These are phyloP conservation scores for Scolecobasidium constrictum DNA, from an alignment of 2,329 filamentous ascomycete species.

Conservation along the genomic window DNA sequence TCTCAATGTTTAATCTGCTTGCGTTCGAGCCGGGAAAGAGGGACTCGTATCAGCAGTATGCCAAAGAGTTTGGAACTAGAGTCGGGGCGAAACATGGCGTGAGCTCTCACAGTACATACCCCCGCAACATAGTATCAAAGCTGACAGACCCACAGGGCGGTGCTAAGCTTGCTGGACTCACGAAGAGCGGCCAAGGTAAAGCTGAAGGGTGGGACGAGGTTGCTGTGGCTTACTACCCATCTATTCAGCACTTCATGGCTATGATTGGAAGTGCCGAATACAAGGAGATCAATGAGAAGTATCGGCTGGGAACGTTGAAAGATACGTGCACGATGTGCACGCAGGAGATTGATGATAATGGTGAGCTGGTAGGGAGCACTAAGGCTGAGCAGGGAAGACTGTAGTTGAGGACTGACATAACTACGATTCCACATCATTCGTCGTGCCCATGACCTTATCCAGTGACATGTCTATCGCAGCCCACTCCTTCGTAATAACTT, in stretches of 20 bases:
- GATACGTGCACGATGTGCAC: conserved; percentile 45
- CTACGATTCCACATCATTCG: too few species aligned
- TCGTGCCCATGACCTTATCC: too few species aligned
- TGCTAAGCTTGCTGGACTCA: not conserved
- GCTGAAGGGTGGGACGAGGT: conserved; percentile 48
- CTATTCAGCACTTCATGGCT: conserved; percentile 49
- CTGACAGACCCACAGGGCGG: not conserved
- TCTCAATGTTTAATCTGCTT: conserved; percentile 54
- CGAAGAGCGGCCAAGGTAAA: conserved; percentile 11
- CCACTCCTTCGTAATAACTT: too few species aligned
- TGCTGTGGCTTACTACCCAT: conserved; percentile 54
- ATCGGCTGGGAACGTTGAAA: conserved; percentile 38
- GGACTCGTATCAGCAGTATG: conserved; percentile 46
- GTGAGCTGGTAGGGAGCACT: conserved; percentile 4
- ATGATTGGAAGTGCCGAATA: conserved; percentile 49
- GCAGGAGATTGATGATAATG: conserved; percentile 35
- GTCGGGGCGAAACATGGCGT: conserved; percentile 46
- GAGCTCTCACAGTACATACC: conserved; percentile 50
- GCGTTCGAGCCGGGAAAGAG: conserved; percentile 44
- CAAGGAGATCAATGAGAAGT: conserved; percentile 44
- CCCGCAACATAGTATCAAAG: conserved; percentile 29
- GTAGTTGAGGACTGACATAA: not conserved
- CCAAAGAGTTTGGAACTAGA: conserved; percentile 37
- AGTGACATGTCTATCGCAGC: too few species aligned
- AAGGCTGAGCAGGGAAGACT: not conserved